A percentile compares a stretch with the other conserved stretches of the same genome.
These are phyloP conservation scores for Suhomyces prunicola DNA, from an alignment of 805 yeast genomes.

Conservation along the genomic window DNA sequence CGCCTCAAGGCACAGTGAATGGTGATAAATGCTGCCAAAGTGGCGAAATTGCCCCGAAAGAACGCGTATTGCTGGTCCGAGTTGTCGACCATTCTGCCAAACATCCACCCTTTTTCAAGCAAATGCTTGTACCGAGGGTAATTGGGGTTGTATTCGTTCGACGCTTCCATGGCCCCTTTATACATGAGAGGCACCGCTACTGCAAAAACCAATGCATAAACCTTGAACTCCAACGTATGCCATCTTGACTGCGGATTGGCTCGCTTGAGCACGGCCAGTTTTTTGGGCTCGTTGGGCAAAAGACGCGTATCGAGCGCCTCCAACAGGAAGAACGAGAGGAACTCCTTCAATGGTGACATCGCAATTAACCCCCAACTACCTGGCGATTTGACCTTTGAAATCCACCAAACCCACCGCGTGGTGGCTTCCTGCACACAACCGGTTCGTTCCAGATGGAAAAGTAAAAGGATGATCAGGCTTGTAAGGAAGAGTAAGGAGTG, in stretches of 20 bases:
- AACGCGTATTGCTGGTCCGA: conserved; percentile 87
- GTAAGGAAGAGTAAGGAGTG: not conserved
- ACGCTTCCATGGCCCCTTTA: conserved; percentile 76
- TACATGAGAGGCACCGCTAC: conserved; percentile 80
- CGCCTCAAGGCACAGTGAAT: conserved; percentile 55
- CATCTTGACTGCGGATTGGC: conserved; percentile 57
- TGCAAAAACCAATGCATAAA: conserved; percentile 62
- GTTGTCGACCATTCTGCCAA: conserved; percentile 88
- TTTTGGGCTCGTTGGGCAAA: conserved; percentile 33
- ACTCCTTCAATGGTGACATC: conserved; percentile 8
- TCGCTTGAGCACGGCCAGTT: conserved; percentile 27
- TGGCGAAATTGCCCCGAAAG: conserved; percentile 74
- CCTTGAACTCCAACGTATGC: conserved; percentile 69
- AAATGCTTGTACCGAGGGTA: conserved; percentile 59
- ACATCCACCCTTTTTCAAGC: conserved; percentile 81
- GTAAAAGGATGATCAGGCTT: too few species aligned
- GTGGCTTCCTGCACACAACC: not conserved
- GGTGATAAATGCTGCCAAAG: conserved; percentile 52
- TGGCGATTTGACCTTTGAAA: too few species aligned
- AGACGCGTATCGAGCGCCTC: conserved; percentile 54
- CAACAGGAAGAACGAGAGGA: conserved; percentile 43
- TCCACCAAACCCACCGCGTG: not conserved
- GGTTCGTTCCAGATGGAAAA: too few species aligned
- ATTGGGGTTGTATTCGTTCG: conserved; percentile 70
- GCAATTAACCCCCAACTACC: too few species aligned